Percentiles rank a stretch among this genome's conserved stretches.
phyloP scores from a whole-genome alignment of 129 eudicot genomes.

The Centella asiatica region DNA sequence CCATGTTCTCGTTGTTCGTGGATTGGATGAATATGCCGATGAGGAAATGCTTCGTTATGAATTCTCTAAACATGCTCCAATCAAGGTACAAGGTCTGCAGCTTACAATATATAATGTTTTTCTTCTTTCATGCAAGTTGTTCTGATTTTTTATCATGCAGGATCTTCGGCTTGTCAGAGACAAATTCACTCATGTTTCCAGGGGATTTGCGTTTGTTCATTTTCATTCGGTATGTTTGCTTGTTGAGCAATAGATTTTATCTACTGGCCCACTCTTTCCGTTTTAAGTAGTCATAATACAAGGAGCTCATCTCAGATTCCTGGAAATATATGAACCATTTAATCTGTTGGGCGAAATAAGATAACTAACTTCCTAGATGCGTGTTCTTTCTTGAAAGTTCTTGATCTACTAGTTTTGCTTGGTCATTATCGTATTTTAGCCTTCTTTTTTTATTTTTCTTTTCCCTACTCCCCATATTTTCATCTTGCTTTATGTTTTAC shows the following conservation, averaged over 20 bases:
- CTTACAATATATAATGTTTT: neutral
- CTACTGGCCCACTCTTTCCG: neutral
- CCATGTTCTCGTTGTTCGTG: conserved; percentile 96
- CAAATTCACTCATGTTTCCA: conserved; percentile 93
- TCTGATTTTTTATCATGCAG: conserved; percentile 34
- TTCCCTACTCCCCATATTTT: too few species aligned
- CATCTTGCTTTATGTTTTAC: too few species aligned
- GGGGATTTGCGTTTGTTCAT: conserved; percentile 97
- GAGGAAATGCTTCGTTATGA: conserved; percentile 99
- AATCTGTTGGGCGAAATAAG: too few species aligned
- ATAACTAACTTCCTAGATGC: too few species aligned
- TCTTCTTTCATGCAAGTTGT: neutral
- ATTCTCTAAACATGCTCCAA: conserved; percentile 88
- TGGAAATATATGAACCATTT: too few species aligned
- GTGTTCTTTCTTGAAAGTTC: too few species aligned
- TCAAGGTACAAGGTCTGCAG: conserved; percentile 44
- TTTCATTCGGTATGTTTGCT: conserved; percentile 64
- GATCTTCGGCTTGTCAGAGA: conserved; percentile 96
- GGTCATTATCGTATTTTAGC: too few species aligned
- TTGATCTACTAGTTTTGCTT: too few species aligned
- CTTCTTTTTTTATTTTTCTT: too few species aligned
- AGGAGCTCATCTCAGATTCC: too few species aligned
- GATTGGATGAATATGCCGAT: conserved; percentile 98
- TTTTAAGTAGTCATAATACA: too few species aligned
- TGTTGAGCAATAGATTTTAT: neutral